Base-by-base conservation (phyloP, 495 filamentous ascomycete species). In the Symbiotaphrina buchneri region DNA sequence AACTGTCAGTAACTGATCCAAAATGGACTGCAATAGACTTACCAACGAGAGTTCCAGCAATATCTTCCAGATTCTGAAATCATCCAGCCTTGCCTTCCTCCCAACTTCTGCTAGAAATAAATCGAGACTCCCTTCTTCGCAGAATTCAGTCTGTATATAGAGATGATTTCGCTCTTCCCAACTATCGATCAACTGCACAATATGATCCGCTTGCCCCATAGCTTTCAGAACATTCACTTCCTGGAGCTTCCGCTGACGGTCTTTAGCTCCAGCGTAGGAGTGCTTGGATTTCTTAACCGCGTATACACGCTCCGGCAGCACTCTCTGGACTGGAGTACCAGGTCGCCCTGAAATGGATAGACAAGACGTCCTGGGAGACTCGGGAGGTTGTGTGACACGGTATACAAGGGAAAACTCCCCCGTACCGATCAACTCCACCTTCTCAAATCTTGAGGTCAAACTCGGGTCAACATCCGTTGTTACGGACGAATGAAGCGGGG, bases 61-160 rank as follows among this genome's bases (percentile, higher is more conserved):
- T 25, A 95, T 82, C 51, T 97, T 97, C 87, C 87, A 97, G 42
- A 95, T 90, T 17, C 87, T 63, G 48, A 95, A 97, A 46, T 95
- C 87, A 55, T 97, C 87, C 33, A 97, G 51, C 40, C 85, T 68
- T 28, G 78, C 82, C 45, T 75, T 79, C 30, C 69, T 55, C 4
- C 87, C 87, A 36, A 77, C 69, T 31, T 74, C 61, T 6, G 63
- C 55, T 7, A 95, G 63, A 46, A 94, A 94, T 1, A 67, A 51
- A 46, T 87, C 76, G 28, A 97, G 52, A 37, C 77, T 90, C 6
- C 87, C 87, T 44, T 90, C 78, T 43, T 90, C 79, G 45, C 85
- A 95, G 44, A 66, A 97, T 39, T 95, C 90, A 0, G 85, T 95
- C 53, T 93, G 84, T 37, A 97, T 95, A 49, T 92, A 97, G 3